Base-by-base conservation (phyloP, 148 eudicot genomes). In the Diospyros lotus region DNA sequence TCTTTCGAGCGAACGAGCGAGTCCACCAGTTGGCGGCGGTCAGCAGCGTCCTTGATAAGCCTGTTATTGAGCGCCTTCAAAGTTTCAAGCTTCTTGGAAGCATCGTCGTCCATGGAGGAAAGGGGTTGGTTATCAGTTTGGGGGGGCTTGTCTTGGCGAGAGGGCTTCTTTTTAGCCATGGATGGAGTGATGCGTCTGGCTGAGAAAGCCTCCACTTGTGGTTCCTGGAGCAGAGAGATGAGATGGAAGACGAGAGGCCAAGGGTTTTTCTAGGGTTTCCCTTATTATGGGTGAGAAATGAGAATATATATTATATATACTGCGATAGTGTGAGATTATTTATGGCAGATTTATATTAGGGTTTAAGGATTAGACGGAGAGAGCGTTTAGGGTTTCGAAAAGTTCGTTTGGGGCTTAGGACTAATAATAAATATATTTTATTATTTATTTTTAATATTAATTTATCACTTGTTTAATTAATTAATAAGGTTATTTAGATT, bases 151-250 rank as follows among this genome's bases (percentile, higher is more conserved):
- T 82, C 73, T 42, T 79, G 80, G 14, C 80, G 80, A 74, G 76
- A 78, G 62, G 63, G 41, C 80, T 93, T 90, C 86, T 82, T 93
- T 80, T 87, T 93, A 42, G 94, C 97, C 98, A 93, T 91, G 18
- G 56, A 73, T 52, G 50, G 68, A 43, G 64, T 75, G 77, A 80
- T 77, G 43, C 5, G 4, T 17, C 5, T 45, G n/a, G 61, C 61
- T 45, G 40, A 54, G n/a, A 11, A 17, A 17, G 63, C 18, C 13
- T 56, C 18, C 55, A 48, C 45, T 62, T 55, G 18, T 58, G 63
- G 69, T 38, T 67, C 46, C 40, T 68, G 68, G 52, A 46, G 67
- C 17, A 63, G 72, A 69, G n/a, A 68, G 48, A 45, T n/a, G 55
- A 8, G 73, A 41, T 48, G 68, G 11, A 43, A 72, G 70, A 71